Evolutionary conservation across 805 yeast species (phyloP), one percentile per base, ranked within the genome.

Genomic region (Hanseniaspora singularis): DNA sequence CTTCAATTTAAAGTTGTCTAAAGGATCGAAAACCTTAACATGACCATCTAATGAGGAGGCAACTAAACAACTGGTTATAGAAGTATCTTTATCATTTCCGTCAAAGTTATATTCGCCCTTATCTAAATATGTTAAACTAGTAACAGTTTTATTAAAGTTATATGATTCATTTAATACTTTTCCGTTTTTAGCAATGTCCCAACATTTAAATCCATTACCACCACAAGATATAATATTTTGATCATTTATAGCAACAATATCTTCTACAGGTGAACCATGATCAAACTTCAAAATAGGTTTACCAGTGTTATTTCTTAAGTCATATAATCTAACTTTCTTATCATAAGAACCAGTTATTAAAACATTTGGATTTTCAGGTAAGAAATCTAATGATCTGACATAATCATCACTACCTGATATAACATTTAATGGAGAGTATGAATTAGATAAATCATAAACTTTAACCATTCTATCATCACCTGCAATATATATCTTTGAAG

Each of bases 1-100:
- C 61, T 81, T 84, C 51, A 89, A 95, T 51, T 81, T 82, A 85
- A 89, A 88, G 55, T 75, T 73, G 19, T 80, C 73, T 23, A 73
- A 65, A 32, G 84, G 75, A 62, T 88, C 96, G 61, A 89, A 85
- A 38, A 88, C 88, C 64, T 92, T 92, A 50, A 92, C 95, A 63
- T 92, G 98, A 18, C 98, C 98, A 64, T 92, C 98, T 49, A 92
- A 69, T 0, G 96, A 87, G 15, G 97, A 96, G 2, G 95, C 96
- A 26, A 92, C 66, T 38, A 92, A 67, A 44, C 82, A 78, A 7
- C 60, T 59, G 37, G 55, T 51, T 55, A 61, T 61, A 40, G 64
- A 63, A 16, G 41, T 37, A 9, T 44, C 48, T 15, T 44, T 44
- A 10, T 30, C 34, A n/a, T 33, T 19, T 18, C 7, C 15, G 3